Evolutionary conservation across 23 red algal genomes (phyloP).

Genomic region (Gracilaria domingensis): DNA sequence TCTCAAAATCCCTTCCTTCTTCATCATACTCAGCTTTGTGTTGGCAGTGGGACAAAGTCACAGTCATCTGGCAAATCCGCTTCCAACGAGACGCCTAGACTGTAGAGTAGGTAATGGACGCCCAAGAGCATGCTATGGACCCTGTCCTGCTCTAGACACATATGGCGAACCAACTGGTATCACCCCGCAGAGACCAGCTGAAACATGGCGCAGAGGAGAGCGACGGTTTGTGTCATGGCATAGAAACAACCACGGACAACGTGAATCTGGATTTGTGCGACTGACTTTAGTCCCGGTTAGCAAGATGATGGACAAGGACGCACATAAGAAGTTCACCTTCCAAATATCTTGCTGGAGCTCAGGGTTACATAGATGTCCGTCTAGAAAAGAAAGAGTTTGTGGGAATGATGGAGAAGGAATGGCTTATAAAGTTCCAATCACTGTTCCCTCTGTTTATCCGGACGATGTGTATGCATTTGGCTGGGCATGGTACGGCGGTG

Average conservation of each 20-base stretch:
- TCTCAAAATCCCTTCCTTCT: not conserved
- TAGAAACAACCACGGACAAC: slow-evolving; percentile 66
- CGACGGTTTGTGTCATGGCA: slow-evolving; percentile 55
- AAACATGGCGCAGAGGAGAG: slow-evolving; percentile 59
- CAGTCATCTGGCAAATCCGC: slow-evolving; percentile 51
- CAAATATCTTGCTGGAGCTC: slow-evolving; percentile 79
- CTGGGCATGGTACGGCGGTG: slow-evolving; percentile 79
- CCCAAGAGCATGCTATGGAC: slow-evolving; percentile 56
- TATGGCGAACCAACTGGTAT: slow-evolving; percentile 65
- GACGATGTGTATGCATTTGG: slow-evolving; percentile 75
- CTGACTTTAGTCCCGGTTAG: slow-evolving; percentile 63
- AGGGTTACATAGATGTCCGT: slow-evolving; percentile 46
- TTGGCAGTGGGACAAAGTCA: slow-evolving; percentile 9
- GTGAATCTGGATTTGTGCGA: slow-evolving; percentile 71
- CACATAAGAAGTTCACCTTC: slow-evolving; percentile 70
- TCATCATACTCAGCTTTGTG: not conserved
- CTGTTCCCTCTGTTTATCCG: slow-evolving; percentile 63
- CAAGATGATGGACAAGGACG: slow-evolving; percentile 67
- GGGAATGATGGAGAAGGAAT: slow-evolving; percentile 58
- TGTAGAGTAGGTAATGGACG: slow-evolving; percentile 64
- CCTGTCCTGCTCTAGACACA: slow-evolving; percentile 75
- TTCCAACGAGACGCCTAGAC: slow-evolving; percentile 58
- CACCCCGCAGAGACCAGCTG: slow-evolving; percentile 55
- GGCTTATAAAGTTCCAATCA: slow-evolving; percentile 57
- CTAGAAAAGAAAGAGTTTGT: slow-evolving; percentile 61